phyloP scores from a whole-genome alignment of 148 eudicot genomes.

The Rhododendron ovatum region DNA sequence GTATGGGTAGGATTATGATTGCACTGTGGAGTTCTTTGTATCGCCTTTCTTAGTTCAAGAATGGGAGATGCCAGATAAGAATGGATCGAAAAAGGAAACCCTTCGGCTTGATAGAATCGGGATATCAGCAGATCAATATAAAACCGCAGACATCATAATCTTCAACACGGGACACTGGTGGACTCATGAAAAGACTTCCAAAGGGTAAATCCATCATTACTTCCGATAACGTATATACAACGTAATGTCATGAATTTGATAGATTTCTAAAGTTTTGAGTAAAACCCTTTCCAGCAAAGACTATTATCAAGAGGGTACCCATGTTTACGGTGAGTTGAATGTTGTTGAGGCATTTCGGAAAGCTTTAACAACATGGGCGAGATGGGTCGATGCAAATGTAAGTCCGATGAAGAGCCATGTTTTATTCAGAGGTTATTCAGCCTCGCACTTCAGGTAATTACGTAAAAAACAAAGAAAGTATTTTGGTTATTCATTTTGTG shows the following conservation, averaged over 20 bases:
- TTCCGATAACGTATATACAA: not conserved
- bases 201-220: conserved; percentile 43
- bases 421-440: conserved; percentile 86
- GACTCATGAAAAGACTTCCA: conserved; percentile 88
- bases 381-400: conserved; percentile 77
- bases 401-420: conserved; percentile 61
- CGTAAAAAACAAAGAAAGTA: too few relatives aligned
- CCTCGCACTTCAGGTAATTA: conserved; percentile 81
- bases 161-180: conserved; percentile 99
- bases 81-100: conserved; percentile 69
- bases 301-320: conserved; percentile 93
- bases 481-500: not conserved
- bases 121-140: conserved; percentile 48
- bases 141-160: conserved; percentile 61
- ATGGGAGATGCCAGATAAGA: conserved; percentile 56
- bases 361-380: conserved; percentile 94
- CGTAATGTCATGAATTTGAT: not conserved
- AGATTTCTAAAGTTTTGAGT: not conserved
- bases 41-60: conserved; percentile 90
- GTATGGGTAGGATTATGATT: conserved; percentile 58
- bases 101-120: conserved; percentile 75
- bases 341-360: conserved; percentile 77
- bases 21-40: conserved; percentile 79
- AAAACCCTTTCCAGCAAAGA: conserved; percentile 44
- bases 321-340: conserved; percentile 65